These are phyloP conservation scores for Pyrus hybrid DNA, from an alignment of 331 rosid genomes.

Conservation along the genomic window DNA sequence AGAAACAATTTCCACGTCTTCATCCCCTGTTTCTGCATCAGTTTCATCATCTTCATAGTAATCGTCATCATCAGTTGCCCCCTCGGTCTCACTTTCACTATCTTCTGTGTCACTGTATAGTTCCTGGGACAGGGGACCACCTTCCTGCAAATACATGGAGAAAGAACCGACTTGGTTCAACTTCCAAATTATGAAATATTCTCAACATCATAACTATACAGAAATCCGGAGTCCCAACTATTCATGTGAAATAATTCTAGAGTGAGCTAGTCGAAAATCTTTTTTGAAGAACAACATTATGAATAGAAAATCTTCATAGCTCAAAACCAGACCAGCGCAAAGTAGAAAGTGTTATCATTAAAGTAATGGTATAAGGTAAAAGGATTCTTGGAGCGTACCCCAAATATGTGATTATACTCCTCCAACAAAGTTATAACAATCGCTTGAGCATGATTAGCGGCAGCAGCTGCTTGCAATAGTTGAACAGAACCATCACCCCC, in stretches of 20 bases:
- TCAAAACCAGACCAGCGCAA: not conserved
- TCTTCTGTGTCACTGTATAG: conserved; percentile 71
- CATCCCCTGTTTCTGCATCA: conserved; percentile 48
- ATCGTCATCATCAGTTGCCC: conserved; percentile 62
- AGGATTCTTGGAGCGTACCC: conserved; percentile 38
- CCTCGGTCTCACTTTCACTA: conserved; percentile 72
- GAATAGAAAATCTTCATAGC: not conserved
- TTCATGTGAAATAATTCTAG: not conserved
- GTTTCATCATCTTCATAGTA: conserved; percentile 66
- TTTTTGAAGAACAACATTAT: not conserved
- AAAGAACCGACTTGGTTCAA: not conserved
- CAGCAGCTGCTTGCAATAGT: conserved; percentile 99
- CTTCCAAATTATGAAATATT: too few species aligned
- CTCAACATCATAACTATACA: too few species aligned
- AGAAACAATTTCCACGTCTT: conserved; percentile 26
- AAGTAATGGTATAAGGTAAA: not conserved
- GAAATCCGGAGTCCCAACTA: not conserved
- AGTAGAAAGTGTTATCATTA: conserved; percentile 1
- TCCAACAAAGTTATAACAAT: conserved; percentile 87
- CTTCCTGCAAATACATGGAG: conserved; percentile 56
- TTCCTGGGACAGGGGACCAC: conserved; percentile 48
- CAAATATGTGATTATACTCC: conserved; percentile 74
- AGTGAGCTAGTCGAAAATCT: not conserved
- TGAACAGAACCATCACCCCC: conserved; percentile 92
- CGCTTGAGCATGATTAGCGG: conserved; percentile 99